Conservation (phyloP, 75 land plant species). For the Pinus albicaulis region DNA sequence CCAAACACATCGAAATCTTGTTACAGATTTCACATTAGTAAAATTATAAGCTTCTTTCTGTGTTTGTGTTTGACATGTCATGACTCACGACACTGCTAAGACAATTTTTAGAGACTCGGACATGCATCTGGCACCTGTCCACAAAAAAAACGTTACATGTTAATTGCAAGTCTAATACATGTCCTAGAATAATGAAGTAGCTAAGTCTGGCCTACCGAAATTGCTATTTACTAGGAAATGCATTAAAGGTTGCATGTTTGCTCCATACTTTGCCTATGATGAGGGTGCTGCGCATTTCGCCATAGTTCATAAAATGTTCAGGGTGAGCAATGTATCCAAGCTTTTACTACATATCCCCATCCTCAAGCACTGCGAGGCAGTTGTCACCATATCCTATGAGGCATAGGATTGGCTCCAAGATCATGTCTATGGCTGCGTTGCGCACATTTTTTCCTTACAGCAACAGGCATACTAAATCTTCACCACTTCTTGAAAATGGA, state of each 20-base stretch:
- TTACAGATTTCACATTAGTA: too few species aligned
- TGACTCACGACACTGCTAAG: too few species aligned
- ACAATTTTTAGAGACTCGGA: too few species aligned
- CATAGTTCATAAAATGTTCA: slow-evolving; percentile 93
- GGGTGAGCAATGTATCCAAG: slow-evolving; percentile 94
- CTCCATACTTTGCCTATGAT: slow-evolving; percentile 88
- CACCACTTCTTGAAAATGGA: slow-evolving; percentile 69
- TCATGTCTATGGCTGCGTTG: slow-evolving; percentile 52
- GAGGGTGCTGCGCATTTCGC: slow-evolving; percentile 96
- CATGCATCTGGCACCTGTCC: too few species aligned
- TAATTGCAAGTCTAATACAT: too few species aligned
- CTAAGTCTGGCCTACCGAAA: too few species aligned
- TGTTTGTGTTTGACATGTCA: too few species aligned
- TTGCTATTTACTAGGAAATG: too few species aligned
- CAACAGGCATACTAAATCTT: slow-evolving; percentile 59
- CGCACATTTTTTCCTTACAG: slow-evolving; percentile 67
- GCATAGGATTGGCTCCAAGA: slow-evolving; percentile 86
- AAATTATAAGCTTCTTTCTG: too few species aligned
- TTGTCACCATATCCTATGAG: slow-evolving; percentile 17
- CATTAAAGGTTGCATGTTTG: slow-evolving; percentile 82
- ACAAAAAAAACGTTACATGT: too few species aligned
- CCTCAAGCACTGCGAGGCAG: slow-evolving; percentile 86
- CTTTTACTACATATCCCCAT: slow-evolving; percentile 66
- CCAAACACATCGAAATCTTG: too few species aligned
- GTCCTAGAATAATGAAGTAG: too few species aligned